A percentile compares a stretch with the other conserved stretches of the same genome.
Conservation (phyloP, 805 yeast genomes). For the Candida gorgasii region DNA sequence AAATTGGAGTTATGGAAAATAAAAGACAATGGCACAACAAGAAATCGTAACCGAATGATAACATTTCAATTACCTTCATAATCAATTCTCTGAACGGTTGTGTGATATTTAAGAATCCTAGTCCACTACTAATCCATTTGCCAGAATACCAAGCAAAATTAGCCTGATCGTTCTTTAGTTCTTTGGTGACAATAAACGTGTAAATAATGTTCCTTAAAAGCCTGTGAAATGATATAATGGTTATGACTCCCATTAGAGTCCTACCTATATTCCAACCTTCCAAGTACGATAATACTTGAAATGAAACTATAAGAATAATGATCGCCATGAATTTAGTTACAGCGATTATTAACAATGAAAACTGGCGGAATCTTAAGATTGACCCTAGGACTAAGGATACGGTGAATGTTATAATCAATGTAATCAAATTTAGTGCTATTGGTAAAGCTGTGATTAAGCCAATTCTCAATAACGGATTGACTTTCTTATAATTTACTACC, state of each 20-base stretch:
- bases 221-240: conserved; percentile 39
- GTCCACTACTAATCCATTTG: conserved; percentile 41
- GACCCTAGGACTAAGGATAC: conserved; percentile 42
- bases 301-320: conserved; percentile 29
- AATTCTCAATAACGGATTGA: conserved; percentile 60
- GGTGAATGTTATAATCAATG: conserved; percentile 32
- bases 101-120: conserved; percentile 37
- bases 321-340: conserved; percentile 39
- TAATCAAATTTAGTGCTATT: conserved; percentile 36
- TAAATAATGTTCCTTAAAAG: conserved; percentile 28
- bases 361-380: conserved; percentile 31
- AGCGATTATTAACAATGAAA: conserved; percentile 41
- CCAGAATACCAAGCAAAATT: conserved; percentile 60
- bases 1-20: conserved; percentile 38
- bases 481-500: conserved; percentile 44
- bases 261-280: conserved; percentile 46
- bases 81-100: conserved; percentile 49
- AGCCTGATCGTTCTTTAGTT: conserved; percentile 38
- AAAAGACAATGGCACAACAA: conserved; percentile 44
- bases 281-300: conserved; percentile 39
- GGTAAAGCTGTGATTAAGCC: conserved; percentile 54
- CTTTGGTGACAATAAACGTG: conserved; percentile 40
- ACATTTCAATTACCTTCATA: conserved; percentile 48
- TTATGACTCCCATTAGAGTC: conserved; percentile 39
- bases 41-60: conserved; percentile 50